Conservation (phyloP, 129 eudicot species). For the Deinandra increscens region DNA sequence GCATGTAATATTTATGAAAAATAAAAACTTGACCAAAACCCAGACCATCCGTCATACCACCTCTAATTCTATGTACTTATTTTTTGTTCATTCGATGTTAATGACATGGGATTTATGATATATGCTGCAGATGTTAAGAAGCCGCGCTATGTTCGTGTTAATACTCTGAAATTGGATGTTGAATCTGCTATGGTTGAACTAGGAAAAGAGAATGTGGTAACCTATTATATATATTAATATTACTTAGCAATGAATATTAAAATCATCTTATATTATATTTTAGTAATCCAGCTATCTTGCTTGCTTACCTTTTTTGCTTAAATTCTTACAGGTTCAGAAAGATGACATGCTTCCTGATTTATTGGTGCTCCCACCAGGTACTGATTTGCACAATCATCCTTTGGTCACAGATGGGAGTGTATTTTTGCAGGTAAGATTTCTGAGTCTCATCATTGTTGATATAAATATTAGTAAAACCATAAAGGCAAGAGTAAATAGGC, state of each 20-base stretch:
- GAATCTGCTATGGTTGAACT: slow-evolving; percentile 57
- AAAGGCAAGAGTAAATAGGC: neutral
- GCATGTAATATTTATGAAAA: neutral
- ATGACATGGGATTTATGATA: slow-evolving; percentile 6
- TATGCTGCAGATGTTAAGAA: slow-evolving; percentile 57
- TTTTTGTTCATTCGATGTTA: slow-evolving; percentile 12
- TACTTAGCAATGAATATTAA: neutral
- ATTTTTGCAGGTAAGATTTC: slow-evolving; percentile 69
- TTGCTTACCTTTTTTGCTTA: slow-evolving; percentile 16
- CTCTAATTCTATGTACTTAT: neutral
- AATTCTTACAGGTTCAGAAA: slow-evolving; percentile 54
- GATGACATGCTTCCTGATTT: slow-evolving; percentile 85
- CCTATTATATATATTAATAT: neutral
- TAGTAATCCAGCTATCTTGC: neutral
- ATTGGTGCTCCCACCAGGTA: slow-evolving; percentile 79
- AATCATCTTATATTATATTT: neutral
- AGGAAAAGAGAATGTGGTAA: slow-evolving; percentile 56
- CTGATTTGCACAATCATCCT: slow-evolving; percentile 86
- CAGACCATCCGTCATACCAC: neutral
- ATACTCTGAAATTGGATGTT: slow-evolving; percentile 77
- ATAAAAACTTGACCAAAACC: neutral
- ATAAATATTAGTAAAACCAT: neutral
- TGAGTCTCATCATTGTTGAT: neutral
- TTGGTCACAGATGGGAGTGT: slow-evolving; percentile 68
- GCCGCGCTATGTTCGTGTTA: slow-evolving; percentile 96